Conservation (phyloP, 176 grass and related monocot genomes). For the Bolboschoenus planiculmis region DNA sequence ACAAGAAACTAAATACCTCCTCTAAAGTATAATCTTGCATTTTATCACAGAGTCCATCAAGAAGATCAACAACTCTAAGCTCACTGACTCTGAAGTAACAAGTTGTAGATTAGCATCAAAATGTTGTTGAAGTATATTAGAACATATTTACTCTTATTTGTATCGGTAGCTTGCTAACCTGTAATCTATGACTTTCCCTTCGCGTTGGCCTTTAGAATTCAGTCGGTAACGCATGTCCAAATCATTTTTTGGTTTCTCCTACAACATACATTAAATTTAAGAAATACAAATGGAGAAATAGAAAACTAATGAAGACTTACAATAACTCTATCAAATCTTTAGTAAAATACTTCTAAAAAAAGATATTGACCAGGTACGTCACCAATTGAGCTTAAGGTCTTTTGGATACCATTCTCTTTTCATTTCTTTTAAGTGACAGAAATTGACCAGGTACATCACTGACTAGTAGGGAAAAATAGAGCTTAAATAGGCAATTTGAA, state of each 20-base stretch:
- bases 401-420: not conserved
- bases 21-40: conserved; percentile 91
- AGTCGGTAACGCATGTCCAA: conserved; percentile 81
- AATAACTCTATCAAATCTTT: not conserved
- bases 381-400: not conserved
- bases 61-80: conserved; percentile 84
- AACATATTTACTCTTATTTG: not conserved
- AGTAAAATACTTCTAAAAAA: not conserved
- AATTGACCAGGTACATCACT: not conserved
- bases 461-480: not conserved
- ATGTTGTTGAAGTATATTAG: not conserved
- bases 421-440: not conserved
- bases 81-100: conserved; percentile 69
- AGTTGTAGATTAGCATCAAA: conserved; percentile 16
- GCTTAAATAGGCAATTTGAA: not conserved
- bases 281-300: not conserved
- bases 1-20: conserved; percentile 28
- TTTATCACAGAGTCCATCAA: conserved; percentile 92
- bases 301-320: not conserved
- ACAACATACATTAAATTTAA: conserved; percentile 23
- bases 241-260: conserved; percentile 98
- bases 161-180: conserved; percentile 30
- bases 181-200: conserved; percentile 99
- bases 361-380: not conserved
- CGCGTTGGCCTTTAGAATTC: conserved; percentile 84